Conservation (phyloP, 768 basidiomycete genomes). For the Russula dissimulans region DNA sequence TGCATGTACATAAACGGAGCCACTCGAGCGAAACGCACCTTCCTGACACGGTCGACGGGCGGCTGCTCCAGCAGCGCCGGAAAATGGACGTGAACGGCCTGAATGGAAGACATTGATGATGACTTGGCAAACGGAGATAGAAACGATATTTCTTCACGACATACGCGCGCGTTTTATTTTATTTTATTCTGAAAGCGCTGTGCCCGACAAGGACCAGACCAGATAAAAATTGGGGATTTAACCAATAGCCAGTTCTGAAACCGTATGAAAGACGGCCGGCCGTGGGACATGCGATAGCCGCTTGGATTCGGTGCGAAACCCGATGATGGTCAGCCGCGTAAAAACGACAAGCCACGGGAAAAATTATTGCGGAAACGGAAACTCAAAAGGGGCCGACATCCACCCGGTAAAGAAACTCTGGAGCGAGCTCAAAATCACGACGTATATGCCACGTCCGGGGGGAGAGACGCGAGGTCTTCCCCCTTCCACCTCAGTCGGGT, state of each 20-base stretch:
- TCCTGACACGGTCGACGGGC: constrained; percentile 27
- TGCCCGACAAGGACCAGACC: constrained; percentile 3
- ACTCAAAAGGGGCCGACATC: constrained; percentile 1
- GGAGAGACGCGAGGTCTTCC: neutral
- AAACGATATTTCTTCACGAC: constrained; percentile 3
- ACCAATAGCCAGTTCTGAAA: constrained; percentile 3
- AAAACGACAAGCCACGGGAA: neutral
- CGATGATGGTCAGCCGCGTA: neutral
- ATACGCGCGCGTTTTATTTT: neutral
- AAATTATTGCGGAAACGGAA: neutral
- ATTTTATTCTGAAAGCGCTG: neutral
- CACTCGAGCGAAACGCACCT: constrained; percentile 20
- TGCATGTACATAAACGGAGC: constrained; percentile 5
- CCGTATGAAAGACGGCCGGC: neutral
- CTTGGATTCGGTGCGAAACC: neutral
- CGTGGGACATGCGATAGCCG: neutral
- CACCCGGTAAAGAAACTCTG: neutral
- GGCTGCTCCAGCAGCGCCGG: constrained; percentile 26
- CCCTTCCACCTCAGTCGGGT: neutral
- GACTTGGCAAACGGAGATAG: constrained; percentile 15
- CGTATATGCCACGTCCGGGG: neutral
- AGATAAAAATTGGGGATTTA: constrained; percentile 3
- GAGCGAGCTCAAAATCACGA: neutral
- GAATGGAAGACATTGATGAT: constrained; percentile 17
- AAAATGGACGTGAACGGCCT: constrained; percentile 27